Base-by-base conservation (phyloP, 169 alveolate genomes). In the Plasmodium falciparum region DNA sequence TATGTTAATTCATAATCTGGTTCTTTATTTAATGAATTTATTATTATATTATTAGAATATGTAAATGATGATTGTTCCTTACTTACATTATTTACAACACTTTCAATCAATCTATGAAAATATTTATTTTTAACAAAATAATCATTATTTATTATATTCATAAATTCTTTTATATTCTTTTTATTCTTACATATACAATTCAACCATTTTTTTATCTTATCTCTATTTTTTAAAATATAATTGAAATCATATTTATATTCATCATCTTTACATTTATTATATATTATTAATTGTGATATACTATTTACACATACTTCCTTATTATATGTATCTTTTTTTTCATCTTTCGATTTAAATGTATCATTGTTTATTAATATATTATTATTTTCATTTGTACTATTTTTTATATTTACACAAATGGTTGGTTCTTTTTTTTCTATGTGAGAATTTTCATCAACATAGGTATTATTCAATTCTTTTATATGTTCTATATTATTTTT, bases 131-230 rank as follows among this genome's bases (percentile, higher is more conserved):
- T 69, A 39, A 69, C 66, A 17, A 67, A 17, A 69, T 52, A 83
- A 6, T 69, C 73, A 67, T 83, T 83, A 49, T 29, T 52, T 58
- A 83, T 20, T 49, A 83, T 11, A 22, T 72, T 58, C 45, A 83
- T 20, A 83, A 83, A 83, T 15, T 67, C 91, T 13, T 69, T 50
- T 3, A 83, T 83, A 24, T 22, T 83, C 17, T 58, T 83, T 69
- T 83, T 83, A 50, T 69, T 69, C 20, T 63, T 83, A 58, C 91
- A 83, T 17, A 83, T 45, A 26, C 66, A 43, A 73, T 69, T 54
- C 15, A 83, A 50, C 70, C 62, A 58, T 39, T 58, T 83, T 69
- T 83, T 83, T 26, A 83, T 29, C 15, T 4, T 39, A 52, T 59
- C 65, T 15, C 20, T 69, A 69, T 39, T 22, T 22, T 24, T 61